Evolutionary conservation across 495 filamentous ascomycete genomes (phyloP).

Genomic region (Penicillium alfredii): DNA sequence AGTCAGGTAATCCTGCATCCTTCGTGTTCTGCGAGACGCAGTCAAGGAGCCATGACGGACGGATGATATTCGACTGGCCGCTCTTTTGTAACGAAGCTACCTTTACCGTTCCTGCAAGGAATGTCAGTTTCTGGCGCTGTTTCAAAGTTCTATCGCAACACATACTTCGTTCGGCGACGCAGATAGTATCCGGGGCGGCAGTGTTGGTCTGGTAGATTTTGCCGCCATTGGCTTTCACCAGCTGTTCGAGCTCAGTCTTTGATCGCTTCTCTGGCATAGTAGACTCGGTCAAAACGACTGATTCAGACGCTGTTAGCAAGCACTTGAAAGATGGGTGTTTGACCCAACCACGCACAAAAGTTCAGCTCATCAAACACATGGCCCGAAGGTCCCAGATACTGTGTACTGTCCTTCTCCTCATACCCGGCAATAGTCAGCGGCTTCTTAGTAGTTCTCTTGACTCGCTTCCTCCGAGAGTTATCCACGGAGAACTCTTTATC

Average conservation of each 20-base stretch:
- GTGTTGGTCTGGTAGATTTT: slow-evolving; percentile 67
- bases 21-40: slow-evolving; percentile 62
- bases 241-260: slow-evolving; percentile 75
- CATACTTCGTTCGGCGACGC: slow-evolving; percentile 72
- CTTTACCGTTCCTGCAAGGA: slow-evolving; percentile 60
- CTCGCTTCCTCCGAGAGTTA: slow-evolving; percentile 54
- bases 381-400: slow-evolving; percentile 52
- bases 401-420: slow-evolving; percentile 41
- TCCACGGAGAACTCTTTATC: slow-evolving; percentile 82
- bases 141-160: not conserved
- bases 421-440: slow-evolving; percentile 66
- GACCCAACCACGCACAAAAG: slow-evolving; percentile 56
- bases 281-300: slow-evolving; percentile 59
- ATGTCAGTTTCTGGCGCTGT: slow-evolving; percentile 7
- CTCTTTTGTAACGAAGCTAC: slow-evolving; percentile 74
- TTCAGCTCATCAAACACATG: slow-evolving; percentile 67
- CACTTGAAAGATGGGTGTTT: too few relatives aligned
- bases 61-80: slow-evolving; percentile 62
- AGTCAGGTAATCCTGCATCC: slow-evolving; percentile 50
- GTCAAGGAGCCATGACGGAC: slow-evolving; percentile 80
- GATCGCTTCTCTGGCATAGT: slow-evolving; percentile 54
- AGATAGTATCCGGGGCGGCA: slow-evolving; percentile 53
- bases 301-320: slow-evolving; percentile 10
- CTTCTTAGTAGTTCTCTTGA: slow-evolving; percentile 61
- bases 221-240: slow-evolving; percentile 88